These are phyloP conservation scores for Pyrus bretschneideri DNA, from an alignment of 306 rosid species.

Conservation along the genomic window DNA sequence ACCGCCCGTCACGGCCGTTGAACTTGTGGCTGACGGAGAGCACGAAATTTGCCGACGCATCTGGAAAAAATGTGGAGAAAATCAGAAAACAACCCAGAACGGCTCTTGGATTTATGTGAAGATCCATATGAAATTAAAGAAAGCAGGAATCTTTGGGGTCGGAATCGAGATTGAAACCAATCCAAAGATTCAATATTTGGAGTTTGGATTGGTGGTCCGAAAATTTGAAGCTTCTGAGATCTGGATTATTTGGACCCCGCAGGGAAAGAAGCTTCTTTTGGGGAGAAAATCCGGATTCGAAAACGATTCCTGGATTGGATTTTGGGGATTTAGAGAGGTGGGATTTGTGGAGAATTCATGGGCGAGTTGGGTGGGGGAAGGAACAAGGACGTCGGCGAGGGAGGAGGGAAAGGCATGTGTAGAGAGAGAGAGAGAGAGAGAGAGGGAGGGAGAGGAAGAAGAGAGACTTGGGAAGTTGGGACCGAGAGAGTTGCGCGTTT, in stretches of 20 bases:
- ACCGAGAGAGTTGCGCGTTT: neutral
- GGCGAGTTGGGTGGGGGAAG: slow-evolving; percentile 18
- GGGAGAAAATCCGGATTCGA: neutral
- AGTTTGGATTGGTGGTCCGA: neutral
- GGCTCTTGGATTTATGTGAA: slow-evolving; percentile 10
- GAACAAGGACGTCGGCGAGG: slow-evolving; percentile 6
- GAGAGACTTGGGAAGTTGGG: neutral
- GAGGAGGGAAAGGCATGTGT: slow-evolving; percentile 18
- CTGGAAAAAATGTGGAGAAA: slow-evolving; percentile 4
- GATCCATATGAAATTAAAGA: slow-evolving; percentile 36
- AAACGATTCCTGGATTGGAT: neutral
- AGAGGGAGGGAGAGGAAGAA: neutral
- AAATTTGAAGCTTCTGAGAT: neutral
- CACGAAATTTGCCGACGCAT: slow-evolving; percentile 39
- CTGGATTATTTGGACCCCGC: neutral
- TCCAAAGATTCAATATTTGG: neutral
- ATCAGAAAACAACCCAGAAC: slow-evolving; percentile 7
- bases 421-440: neutral
- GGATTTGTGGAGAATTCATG: neutral
- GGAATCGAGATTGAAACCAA: neutral
- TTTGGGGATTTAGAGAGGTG: neutral
- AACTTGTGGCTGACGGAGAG: slow-evolving; percentile 63
- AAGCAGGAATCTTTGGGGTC: neutral
- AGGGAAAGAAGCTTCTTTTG: neutral
- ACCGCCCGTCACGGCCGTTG: slow-evolving; percentile 32